Evolutionary conservation across 192 early-diverging fungal genomes (phyloP).

Genomic region (Coemansia sp.): DNA sequence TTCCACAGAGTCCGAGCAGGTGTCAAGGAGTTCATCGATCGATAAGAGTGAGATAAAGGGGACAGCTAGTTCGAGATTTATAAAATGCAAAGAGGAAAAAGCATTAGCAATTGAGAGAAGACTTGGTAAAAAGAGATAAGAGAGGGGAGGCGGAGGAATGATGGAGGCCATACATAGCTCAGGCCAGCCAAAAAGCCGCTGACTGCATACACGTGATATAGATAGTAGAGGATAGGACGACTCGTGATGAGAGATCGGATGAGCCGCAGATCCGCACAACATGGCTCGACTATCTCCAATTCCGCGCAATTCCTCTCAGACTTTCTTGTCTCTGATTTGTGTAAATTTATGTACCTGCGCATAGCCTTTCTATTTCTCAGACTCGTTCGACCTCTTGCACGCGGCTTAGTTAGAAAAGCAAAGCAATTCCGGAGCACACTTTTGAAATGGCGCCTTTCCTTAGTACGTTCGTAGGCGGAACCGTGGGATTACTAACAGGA

Average conservation of each 20-base stretch:
- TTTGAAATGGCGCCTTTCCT: constrained; percentile 27
- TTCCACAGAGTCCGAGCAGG: constrained; percentile 1
- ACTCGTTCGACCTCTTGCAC: neutral
- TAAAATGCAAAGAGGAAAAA: neutral
- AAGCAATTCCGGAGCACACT: neutral
- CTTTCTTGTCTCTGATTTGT: neutral
- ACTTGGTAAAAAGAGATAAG: neutral
- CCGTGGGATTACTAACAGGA: constrained; percentile 40
- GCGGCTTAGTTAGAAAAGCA: neutral
- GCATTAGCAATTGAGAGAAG: neutral
- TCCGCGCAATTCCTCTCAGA: neutral
- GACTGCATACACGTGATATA: neutral
- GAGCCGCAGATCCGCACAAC: neutral
- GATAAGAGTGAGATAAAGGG: neutral
- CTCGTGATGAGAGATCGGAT: neutral
- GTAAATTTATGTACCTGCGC: neutral
- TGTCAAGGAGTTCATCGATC: constrained; percentile 1
- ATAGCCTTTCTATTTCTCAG: neutral
- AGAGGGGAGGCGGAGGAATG: neutral
- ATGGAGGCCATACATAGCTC: too few relatives aligned
- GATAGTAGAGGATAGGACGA: neutral
- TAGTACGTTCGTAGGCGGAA: constrained; percentile 34
- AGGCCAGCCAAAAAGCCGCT: neutral
- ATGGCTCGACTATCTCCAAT: neutral
- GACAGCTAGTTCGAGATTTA: neutral